Percentiles rank a stretch among this genome's conserved stretches.
phyloP scores from a whole-genome alignment of 148 eudicot species.

The Simmondsia chinensis region DNA sequence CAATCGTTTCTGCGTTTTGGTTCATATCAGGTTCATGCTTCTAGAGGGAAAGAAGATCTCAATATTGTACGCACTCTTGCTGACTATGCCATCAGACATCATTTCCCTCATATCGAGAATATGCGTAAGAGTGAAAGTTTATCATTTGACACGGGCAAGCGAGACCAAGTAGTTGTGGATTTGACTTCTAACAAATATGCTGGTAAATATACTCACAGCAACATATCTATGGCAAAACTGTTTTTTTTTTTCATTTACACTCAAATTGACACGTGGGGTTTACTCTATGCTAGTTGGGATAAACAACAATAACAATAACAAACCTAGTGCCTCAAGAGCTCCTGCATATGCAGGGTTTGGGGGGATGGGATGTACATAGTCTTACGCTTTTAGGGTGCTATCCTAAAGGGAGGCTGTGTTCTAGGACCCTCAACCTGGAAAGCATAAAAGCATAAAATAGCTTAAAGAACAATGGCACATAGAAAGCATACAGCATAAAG shows the following conservation, averaged over 20 bases:
- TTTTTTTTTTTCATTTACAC: neutral
- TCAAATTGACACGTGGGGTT: too few species aligned
- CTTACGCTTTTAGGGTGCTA: too few species aligned
- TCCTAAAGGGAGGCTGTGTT: too few species aligned
- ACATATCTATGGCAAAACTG: neutral
- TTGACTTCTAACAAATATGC: slow-evolving; percentile 97
- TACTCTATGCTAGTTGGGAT: too few species aligned
- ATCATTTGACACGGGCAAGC: slow-evolving; percentile 80
- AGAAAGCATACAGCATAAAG: too few species aligned
- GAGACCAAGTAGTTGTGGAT: slow-evolving; percentile 72
- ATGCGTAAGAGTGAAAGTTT: slow-evolving; percentile 68
- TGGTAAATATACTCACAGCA: slow-evolving; percentile 60
- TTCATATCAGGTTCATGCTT: slow-evolving; percentile 88
- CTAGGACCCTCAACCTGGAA: too few species aligned
- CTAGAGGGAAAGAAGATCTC: slow-evolving; percentile 82
- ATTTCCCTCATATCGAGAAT: slow-evolving; percentile 86
- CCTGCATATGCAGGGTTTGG: too few species aligned
- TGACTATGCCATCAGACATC: slow-evolving; percentile 78
- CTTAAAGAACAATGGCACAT: too few species aligned
- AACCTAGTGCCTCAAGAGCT: too few species aligned
- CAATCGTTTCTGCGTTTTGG: slow-evolving; percentile 96
- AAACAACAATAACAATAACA: too few species aligned
- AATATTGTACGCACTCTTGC: slow-evolving; percentile 72
- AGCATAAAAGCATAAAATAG: too few species aligned
- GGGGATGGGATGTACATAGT: too few species aligned